Conservation (phyloP, 352 stramenopile species). For the Globisporangium barbulae region DNA sequence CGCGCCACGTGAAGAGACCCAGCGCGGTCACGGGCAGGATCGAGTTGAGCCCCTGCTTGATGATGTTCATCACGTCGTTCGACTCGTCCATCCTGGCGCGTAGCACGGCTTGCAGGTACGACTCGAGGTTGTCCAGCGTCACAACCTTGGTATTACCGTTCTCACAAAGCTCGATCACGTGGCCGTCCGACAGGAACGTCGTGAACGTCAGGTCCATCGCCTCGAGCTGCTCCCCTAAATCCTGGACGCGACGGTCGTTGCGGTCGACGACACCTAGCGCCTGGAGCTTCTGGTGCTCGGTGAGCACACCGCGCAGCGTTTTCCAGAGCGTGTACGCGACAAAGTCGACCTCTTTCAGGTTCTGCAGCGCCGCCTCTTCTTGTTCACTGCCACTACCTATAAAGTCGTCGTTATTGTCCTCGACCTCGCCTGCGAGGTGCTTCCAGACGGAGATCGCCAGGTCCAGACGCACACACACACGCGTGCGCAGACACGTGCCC, state of each 20-base stretch:
- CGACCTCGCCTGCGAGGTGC: constrained; percentile 50
- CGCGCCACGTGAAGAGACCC: constrained; percentile 52
- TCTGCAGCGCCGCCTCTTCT: constrained; percentile 32
- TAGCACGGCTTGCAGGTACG: constrained; percentile 50
- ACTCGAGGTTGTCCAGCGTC: constrained; percentile 39
- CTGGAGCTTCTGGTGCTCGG: constrained; percentile 18
- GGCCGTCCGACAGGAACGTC: constrained; percentile 67
- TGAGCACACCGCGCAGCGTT: constrained; percentile 30
- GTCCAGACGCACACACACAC: constrained; percentile 73
- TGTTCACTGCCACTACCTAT: not conserved
- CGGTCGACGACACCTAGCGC: not conserved
- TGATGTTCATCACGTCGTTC: constrained; percentile 49
- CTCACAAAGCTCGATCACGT: constrained; percentile 37
- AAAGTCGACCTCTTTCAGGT: constrained; percentile 67
- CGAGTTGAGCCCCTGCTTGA: constrained; percentile 75
- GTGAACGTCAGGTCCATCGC: constrained; percentile 77
- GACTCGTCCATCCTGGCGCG: constrained; percentile 39
- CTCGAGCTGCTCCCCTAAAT: constrained; percentile 43
- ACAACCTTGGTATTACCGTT: constrained; percentile 34
- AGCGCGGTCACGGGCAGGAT: constrained; percentile 67
- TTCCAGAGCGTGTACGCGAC: constrained; percentile 53
- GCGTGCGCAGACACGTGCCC: constrained; percentile 80
- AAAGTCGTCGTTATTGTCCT: constrained; percentile 10
- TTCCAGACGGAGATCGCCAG: constrained; percentile 74
- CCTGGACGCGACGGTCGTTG: constrained; percentile 1